phyloP scores from a whole-genome alignment of 345 rosid genomes.

The Acer negundo region DNA sequence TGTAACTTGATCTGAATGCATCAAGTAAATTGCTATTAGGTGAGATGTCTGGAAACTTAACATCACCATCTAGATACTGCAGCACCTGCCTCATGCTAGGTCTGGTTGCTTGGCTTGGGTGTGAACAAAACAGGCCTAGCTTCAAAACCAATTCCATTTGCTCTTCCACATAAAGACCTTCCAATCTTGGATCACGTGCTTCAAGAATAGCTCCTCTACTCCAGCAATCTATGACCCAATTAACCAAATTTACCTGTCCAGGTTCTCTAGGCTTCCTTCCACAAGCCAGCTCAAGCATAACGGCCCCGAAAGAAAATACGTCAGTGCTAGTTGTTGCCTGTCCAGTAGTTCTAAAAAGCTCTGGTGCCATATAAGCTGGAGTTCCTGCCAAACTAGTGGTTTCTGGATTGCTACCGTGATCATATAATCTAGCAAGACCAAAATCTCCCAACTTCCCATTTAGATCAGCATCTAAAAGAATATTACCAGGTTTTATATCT shows the following conservation, averaged over 20 bases:
- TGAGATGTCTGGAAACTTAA: conserved; percentile 10
- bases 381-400: conserved; percentile 41
- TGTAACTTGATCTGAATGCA: background rate
- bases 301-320: conserved; percentile 45
- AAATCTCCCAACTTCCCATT: conserved; percentile 49
- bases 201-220: conserved; percentile 16
- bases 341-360: conserved; percentile 41
- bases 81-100: conserved; percentile 23
- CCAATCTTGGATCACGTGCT: conserved; percentile 20
- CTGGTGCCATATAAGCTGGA: conserved; percentile 49
- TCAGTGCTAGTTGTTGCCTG: conserved; percentile 40
- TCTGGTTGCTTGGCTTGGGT: conserved; percentile 24
- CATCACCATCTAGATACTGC: conserved; percentile 40
- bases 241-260: conserved; percentile 32
- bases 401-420: conserved; percentile 35
- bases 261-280: conserved; percentile 45
- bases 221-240: conserved; percentile 34
- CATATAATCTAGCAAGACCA: conserved; percentile 40
- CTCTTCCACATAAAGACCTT: conserved; percentile 24
- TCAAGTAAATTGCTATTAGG: background rate
- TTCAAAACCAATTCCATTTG: conserved; percentile 37
- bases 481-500: conserved; percentile 45
- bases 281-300: conserved; percentile 50
- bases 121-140: conserved; percentile 36
- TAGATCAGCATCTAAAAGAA: conserved; percentile 38